These are phyloP conservation scores for Naematelia encephala DNA, from an alignment of 768 basidiomycete species.

Conservation along the genomic window DNA sequence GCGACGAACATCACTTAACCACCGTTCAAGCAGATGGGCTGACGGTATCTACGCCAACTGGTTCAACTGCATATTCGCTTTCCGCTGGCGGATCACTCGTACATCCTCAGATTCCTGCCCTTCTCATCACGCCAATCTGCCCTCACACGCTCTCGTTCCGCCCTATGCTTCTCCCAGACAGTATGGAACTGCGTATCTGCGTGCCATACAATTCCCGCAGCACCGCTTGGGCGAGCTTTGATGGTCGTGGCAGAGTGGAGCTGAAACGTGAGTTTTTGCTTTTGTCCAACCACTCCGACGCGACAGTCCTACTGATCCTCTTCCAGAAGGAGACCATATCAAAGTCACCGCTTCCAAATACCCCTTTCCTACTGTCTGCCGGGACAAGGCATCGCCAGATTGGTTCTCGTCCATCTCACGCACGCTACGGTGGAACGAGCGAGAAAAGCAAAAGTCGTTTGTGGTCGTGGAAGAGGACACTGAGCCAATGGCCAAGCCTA, in stretches of 20 bases:
- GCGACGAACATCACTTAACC: slow-evolving; percentile 98
- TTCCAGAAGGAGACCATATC: slow-evolving; percentile 95
- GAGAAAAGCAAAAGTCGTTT: slow-evolving; percentile 92
- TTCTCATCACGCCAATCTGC: slow-evolving; percentile 95
- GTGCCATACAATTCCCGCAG: slow-evolving; percentile 98
- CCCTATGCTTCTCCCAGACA: slow-evolving; percentile 96
- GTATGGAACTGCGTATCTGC: slow-evolving; percentile 95
- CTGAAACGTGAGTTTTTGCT: slow-evolving; percentile 69
- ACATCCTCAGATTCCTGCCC: slow-evolving; percentile 94
- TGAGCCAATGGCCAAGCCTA: slow-evolving; percentile 16
- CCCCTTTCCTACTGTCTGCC: slow-evolving; percentile 97
- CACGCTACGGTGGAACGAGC: slow-evolving; percentile 98
- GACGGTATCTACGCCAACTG: slow-evolving; percentile 91
- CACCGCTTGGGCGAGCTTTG: slow-evolving; percentile 98
- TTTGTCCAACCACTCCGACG: too few species aligned
- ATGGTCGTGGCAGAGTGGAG: slow-evolving; percentile 93
- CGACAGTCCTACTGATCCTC: neutral
- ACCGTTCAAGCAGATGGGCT: slow-evolving; percentile 98
- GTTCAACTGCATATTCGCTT: slow-evolving; percentile 97
- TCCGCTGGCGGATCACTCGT: slow-evolving; percentile 97
- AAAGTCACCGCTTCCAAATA: slow-evolving; percentile 95
- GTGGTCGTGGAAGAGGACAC: slow-evolving; percentile 16
- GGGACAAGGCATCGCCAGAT: slow-evolving; percentile 94
- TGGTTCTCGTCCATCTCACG: slow-evolving; percentile 98
- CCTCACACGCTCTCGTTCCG: slow-evolving; percentile 98